phyloP scores from a whole-genome alignment of 106 monocot species.

The Platanthera guangdongensis region DNA sequence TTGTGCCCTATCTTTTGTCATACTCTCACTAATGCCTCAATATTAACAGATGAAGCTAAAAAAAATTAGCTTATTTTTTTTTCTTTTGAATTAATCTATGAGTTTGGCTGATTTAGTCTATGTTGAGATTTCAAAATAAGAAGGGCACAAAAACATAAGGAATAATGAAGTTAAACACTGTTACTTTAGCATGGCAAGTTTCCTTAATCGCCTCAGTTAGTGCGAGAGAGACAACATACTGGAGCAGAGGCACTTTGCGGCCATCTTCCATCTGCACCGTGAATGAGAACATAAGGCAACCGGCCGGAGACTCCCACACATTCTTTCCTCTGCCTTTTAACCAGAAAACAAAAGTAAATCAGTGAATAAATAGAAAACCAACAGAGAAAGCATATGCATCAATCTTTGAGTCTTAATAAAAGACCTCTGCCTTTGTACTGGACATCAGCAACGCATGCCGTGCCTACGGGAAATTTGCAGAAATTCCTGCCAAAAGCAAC shows the following conservation, averaged over 20 bases:
- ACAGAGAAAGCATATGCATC: background rate
- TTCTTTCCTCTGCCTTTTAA: slow-evolving; percentile 65
- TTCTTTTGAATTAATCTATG: too few relatives aligned
- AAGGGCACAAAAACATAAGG: background rate
- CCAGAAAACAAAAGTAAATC: slow-evolving; percentile 2
- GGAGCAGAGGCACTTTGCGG: slow-evolving; percentile 67
- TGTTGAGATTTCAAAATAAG: too few relatives aligned
- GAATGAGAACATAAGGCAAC: slow-evolving; percentile 88
- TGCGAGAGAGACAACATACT: slow-evolving; percentile 84
- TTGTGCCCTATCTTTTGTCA: too few relatives aligned
- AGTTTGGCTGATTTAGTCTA: too few relatives aligned
- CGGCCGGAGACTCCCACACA: slow-evolving; percentile 84
- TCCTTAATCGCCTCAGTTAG: slow-evolving; percentile 71
- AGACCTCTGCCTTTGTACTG: slow-evolving; percentile 75
- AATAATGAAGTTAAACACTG: background rate
- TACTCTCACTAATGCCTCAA: background rate
- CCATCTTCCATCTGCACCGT: slow-evolving; percentile 88
- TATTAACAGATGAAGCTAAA: too few relatives aligned
- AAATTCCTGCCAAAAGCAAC: slow-evolving; percentile 38
- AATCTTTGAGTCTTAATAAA: background rate
- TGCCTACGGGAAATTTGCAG: slow-evolving; percentile 39
- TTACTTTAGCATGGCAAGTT: slow-evolving; percentile 44
- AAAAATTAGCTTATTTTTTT: background rate
- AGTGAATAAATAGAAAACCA: slow-evolving; percentile 3
- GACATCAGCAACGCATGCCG: slow-evolving; percentile 46